Percentiles rank a stretch among this genome's conserved stretches.
phyloP scores from a whole-genome alignment of 2,329 filamentous ascomycete species.

The Fusarium sp. region DNA sequence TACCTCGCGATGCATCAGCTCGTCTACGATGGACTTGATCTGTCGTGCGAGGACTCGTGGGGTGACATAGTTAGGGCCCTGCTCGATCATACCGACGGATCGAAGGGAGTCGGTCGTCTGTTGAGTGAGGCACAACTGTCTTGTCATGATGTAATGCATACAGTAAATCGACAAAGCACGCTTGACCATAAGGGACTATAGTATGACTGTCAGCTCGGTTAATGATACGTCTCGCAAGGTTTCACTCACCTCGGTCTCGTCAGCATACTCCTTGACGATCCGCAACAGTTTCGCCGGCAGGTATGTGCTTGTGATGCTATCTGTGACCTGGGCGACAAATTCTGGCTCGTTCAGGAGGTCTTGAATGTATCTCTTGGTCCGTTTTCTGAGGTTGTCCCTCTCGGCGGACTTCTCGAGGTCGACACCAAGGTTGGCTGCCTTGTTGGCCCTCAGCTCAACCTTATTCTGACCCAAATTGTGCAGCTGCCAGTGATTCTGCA shows the following conservation, averaged over 20 bases:
- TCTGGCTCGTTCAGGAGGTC: conserved; percentile 56
- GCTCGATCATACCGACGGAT: conserved; percentile 53
- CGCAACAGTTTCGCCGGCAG: conserved; percentile 57
- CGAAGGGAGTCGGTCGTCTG: conserved; percentile 53
- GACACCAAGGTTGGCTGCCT: conserved; percentile 60
- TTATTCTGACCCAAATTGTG: conserved; percentile 45
- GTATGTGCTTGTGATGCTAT: conserved; percentile 53
- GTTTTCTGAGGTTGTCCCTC: conserved; percentile 56
- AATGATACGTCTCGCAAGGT: conserved; percentile 8
- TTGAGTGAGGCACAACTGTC: conserved; percentile 61
- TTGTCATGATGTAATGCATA: conserved; percentile 65
- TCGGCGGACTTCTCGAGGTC: conserved; percentile 53
- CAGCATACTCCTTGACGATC: conserved; percentile 58
- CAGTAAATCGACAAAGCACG: conserved; percentile 62
- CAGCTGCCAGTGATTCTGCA: conserved; percentile 61
- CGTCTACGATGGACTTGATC: conserved; percentile 64
- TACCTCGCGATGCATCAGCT: conserved; percentile 61
- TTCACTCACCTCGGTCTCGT: conserved; percentile 53
- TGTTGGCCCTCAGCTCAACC: conserved; percentile 52
- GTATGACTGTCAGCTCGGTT: conserved; percentile 14
- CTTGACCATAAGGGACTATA: conserved; percentile 58
- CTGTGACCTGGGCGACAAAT: conserved; percentile 61
- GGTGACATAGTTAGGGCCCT: conserved; percentile 56
- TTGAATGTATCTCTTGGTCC: conserved; percentile 59
- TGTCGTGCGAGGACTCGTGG: conserved; percentile 64